phyloP scores from a whole-genome alignment of 176 grass and related monocot genomes.

The Rhynchospora pubera region DNA sequence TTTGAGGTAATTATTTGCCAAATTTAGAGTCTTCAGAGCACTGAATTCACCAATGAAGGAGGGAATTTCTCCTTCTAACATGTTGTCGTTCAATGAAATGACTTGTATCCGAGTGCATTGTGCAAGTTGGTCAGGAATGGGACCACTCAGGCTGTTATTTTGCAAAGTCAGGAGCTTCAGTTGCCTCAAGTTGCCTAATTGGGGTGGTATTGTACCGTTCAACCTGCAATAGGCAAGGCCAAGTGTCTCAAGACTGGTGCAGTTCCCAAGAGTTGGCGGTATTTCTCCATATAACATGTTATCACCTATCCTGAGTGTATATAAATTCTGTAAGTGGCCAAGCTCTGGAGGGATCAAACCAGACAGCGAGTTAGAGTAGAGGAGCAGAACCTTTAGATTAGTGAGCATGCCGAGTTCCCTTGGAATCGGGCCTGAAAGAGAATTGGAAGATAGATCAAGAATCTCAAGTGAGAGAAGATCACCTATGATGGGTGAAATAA shows the following conservation, averaged over 20 bases:
- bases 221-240: conserved; percentile 64
- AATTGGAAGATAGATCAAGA: conserved; percentile 83
- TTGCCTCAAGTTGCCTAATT: conserved; percentile 50
- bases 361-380: conserved; percentile 77
- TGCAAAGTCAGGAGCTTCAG: conserved; percentile 47
- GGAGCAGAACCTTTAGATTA: conserved; percentile 55
- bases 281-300: conserved; percentile 68
- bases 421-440: conserved; percentile 56
- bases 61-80: conserved; percentile 48
- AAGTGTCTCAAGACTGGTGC: conserved; percentile 50
- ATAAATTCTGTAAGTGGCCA: conserved; percentile 60
- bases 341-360: conserved; percentile 61
- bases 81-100: conserved; percentile 50
- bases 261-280: conserved; percentile 53
- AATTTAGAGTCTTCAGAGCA: conserved; percentile 49
- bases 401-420: conserved; percentile 47
- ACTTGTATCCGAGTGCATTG: conserved; percentile 35
- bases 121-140: conserved; percentile 44
- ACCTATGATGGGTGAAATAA: conserved; percentile 44
- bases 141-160: conserved; percentile 58
- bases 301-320: conserved; percentile 63
- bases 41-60: conserved; percentile 40
- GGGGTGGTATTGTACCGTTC: conserved; percentile 45
- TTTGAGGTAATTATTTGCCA: conserved; percentile 54
- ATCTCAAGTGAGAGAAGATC: conserved; percentile 42